Evolutionary conservation across 345 rosid species (phyloP), one percentile per base, ranked within the genome.

Genomic region (Salix brachista): DNA sequence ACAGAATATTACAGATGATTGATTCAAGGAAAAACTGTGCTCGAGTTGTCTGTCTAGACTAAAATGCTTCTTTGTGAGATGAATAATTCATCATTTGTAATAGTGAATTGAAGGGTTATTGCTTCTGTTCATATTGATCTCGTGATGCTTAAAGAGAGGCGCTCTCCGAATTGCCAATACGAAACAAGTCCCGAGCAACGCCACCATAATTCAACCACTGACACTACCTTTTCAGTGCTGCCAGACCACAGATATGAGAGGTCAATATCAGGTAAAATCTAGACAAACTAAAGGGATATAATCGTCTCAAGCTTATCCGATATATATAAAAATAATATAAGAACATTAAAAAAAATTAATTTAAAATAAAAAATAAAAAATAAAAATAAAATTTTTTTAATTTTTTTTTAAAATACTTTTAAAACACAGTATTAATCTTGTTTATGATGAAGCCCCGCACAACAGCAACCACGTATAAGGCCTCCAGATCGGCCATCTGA

Each of bases 181-280:
- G 44, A 65, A 18, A 18, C 23, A 21, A 62, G 44, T 7, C 4
- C 18, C 32, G 8, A 21, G 7, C 13, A 8, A n/a, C 16, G 71
- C 21, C 17, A 21, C 13, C 19, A 69, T 3, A 23, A 6, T 61
- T 37, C 11, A 42, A 13, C 32, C 65, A 64, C 69, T 71, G 80
- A 46, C 60, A 69, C 48, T 19, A 39, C 67, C 56, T 58, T 42
- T 30, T 52, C 73, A 67, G 30, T 60, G 67, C 39, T 19, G 32
- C 18, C 28, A 41, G 77, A 67, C 68, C 70, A 68, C 77, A 67
- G 10, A 26, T 48, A 3, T 50, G 21, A 71, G 23, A 65, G 54
- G 67, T 32, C 78, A 13, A 25, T 1, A 34, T 46, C 13, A 18
- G 28, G 17, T 61, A 9, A 48, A 71, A 64, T 50, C n/a, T 34